phyloP scores from a whole-genome alignment of 495 filamentous ascomycete species.

The Chaetomidium leptoderma region DNA sequence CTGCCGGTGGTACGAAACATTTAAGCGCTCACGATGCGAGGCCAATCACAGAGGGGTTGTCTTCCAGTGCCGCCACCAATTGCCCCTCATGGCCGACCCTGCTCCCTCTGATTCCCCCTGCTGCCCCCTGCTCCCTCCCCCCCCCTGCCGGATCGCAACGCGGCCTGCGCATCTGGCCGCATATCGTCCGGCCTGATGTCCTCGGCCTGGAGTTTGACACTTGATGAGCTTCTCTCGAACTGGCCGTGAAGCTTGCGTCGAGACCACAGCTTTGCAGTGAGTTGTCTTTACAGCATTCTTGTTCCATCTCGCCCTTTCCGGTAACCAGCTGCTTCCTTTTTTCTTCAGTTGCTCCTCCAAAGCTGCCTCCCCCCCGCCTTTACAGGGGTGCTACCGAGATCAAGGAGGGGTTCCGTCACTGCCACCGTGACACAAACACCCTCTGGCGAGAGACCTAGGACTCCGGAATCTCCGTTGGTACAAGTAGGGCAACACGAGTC shows the following conservation, averaged over 20 bases:
- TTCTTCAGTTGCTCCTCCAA: not conserved
- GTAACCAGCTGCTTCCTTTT: not conserved
- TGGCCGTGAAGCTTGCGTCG: not conserved
- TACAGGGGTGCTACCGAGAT: not conserved
- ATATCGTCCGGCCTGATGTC: conserved; percentile 34
- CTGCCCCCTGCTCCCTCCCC: not conserved
- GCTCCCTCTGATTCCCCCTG: not conserved
- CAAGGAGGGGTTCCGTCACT: conserved; percentile 2
- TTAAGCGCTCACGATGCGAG: conserved; percentile 31
- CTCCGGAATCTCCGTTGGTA: too few species aligned
- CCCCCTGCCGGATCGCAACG: conserved; percentile 16
- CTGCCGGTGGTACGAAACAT: too few species aligned
- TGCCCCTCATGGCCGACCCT: conserved; percentile 10
- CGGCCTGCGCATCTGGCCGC: conserved; percentile 37
- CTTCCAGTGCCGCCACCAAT: conserved; percentile 22
- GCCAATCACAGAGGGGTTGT: conserved; percentile 31
- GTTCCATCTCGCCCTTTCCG: not conserved
- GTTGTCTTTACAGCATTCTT: not conserved
- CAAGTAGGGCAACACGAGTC: too few species aligned
- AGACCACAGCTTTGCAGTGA: not conserved
- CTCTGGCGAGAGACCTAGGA: too few species aligned
- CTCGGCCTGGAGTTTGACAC: not conserved
- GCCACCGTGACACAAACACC: not conserved
- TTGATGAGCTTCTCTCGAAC: conserved; percentile 8
- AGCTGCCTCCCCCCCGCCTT: not conserved